Conservation (phyloP, 163 green algal genomes). For the Dunaliella salina region DNA sequence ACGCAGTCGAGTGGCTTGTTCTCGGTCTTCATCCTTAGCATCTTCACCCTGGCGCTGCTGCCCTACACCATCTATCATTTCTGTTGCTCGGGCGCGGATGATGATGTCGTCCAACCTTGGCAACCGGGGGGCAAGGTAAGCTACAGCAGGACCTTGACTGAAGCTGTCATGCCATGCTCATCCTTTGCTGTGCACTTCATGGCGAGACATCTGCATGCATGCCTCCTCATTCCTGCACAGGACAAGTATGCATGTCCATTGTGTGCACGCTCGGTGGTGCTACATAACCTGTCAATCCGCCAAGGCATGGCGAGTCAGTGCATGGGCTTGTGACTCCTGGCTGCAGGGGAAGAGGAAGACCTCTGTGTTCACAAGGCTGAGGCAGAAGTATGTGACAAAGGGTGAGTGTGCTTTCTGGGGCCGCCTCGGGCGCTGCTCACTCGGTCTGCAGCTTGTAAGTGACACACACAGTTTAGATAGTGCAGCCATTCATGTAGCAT, state of each 20-base stretch:
- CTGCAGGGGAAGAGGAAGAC: slow-evolving; percentile 5
- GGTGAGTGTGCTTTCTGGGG: neutral
- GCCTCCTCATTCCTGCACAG: neutral
- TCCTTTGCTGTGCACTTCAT: too few species aligned
- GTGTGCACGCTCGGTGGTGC: neutral
- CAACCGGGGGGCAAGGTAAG: slow-evolving; percentile 21
- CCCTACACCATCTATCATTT: slow-evolving; percentile 73
- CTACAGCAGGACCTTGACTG: neutral
- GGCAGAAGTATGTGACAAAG: neutral
- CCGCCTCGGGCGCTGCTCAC: neutral
- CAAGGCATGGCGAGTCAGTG: too few species aligned
- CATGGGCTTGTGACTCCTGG: too few species aligned
- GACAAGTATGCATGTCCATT: neutral
- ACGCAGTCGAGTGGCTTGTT: slow-evolving; percentile 55
- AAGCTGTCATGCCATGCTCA: neutral
- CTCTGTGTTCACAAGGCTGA: neutral
- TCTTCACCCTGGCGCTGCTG: slow-evolving; percentile 73
- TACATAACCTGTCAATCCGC: too few species aligned
- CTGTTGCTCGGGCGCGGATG: slow-evolving; percentile 38
- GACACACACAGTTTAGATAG: neutral
- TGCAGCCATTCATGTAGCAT: neutral
- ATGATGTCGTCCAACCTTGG: slow-evolving; percentile 40
- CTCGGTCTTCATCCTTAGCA: slow-evolving; percentile 71
- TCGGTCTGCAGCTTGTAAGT: neutral
- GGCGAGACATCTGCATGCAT: too few species aligned